Conservation (phyloP, 2,329 filamentous ascomycete genomes). For the Bretziella fagacearum region DNA sequence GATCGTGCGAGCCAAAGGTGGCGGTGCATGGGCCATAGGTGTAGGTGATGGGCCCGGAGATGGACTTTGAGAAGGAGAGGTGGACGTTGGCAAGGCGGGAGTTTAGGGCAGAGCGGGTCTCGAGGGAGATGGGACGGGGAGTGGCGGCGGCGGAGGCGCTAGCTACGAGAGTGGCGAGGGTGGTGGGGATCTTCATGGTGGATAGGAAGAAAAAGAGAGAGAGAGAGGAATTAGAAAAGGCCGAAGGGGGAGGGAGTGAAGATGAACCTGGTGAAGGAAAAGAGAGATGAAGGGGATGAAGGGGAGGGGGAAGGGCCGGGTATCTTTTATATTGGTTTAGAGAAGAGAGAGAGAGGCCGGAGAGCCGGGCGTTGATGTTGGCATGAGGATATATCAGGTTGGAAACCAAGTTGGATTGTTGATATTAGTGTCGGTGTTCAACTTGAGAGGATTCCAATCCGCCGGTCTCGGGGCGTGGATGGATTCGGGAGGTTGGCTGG, state of each 20-base stretch:
- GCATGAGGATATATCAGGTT: not conserved
- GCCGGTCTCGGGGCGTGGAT: not conserved
- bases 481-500: not conserved
- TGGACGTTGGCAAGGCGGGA: slow-evolving; percentile 17
- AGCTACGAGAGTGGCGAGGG: slow-evolving; percentile 11
- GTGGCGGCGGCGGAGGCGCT: slow-evolving; percentile 12
- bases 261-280: slow-evolving; percentile 8
- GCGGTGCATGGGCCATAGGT: slow-evolving; percentile 17
- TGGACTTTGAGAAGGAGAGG: slow-evolving; percentile 14
- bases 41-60: slow-evolving; percentile 15
- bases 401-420: not conserved
- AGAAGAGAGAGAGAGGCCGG: not conserved
- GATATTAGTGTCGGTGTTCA: not conserved
- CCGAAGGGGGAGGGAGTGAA: not conserved
- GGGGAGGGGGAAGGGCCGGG: not conserved
- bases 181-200: slow-evolving; percentile 12
- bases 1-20: slow-evolving; percentile 14
- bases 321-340: slow-evolving; percentile 1
- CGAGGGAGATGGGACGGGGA: slow-evolving; percentile 11
- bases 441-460: not conserved
- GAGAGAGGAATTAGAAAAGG: not conserved
- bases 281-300: not conserved
- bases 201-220: not conserved
- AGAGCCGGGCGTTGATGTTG: too few species aligned
- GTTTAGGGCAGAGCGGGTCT: slow-evolving; percentile 12